Evolutionary conservation across 106 monocot species (phyloP).

Genomic region (Platanthera guangdongensis): DNA sequence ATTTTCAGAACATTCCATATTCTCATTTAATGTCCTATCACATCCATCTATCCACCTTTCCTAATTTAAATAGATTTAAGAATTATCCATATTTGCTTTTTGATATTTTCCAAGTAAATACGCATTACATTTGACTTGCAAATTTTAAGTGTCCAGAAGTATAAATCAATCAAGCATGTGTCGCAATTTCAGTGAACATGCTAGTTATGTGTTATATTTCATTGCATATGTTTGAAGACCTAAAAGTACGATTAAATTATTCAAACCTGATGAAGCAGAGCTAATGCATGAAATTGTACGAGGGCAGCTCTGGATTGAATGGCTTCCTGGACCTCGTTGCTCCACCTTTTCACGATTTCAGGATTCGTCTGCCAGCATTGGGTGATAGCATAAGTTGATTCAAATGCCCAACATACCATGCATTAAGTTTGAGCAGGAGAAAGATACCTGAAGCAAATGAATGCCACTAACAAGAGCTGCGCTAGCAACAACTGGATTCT

Average conservation of each 20-base stretch:
- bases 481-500: conserved; percentile 97
- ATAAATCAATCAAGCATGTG: background rate
- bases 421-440: conserved; percentile 1
- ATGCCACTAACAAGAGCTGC: conserved; percentile 96
- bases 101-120: background rate
- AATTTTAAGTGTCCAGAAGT: background rate
- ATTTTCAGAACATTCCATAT: too few relatives aligned
- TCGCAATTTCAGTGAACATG: background rate
- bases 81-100: background rate
- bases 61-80: background rate
- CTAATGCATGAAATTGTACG: conserved; percentile 97
- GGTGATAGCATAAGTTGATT: background rate
- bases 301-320: conserved; percentile 95
- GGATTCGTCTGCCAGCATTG: conserved; percentile 61
- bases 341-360: conserved; percentile 98
- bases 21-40: too few relatives aligned
- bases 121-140: background rate
- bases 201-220: background rate
- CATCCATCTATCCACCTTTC: background rate
- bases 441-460: conserved; percentile 86
- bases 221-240: background rate
- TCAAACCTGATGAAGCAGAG: conserved; percentile 91
- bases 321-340: conserved; percentile 99
- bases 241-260: conserved; percentile 3
- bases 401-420: background rate